phyloP scores from a whole-genome alignment of 768 basidiomycete species.

The Agrocybe pediades region DNA sequence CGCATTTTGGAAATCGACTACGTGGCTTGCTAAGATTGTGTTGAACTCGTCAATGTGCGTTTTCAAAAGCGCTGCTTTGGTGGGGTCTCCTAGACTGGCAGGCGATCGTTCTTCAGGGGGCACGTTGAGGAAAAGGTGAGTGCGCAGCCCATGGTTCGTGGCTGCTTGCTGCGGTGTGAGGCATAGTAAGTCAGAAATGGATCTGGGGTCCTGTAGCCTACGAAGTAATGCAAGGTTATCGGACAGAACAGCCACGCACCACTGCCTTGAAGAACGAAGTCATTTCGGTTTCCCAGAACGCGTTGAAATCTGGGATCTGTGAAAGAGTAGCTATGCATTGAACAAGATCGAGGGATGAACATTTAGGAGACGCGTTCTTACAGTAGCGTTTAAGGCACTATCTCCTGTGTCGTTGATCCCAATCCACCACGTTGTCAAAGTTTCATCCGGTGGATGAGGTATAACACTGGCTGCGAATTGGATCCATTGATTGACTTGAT shows the following conservation, averaged over 20 bases:
- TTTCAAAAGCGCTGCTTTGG: conserved; percentile 36
- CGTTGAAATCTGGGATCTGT: conserved; percentile 48
- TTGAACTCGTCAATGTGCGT: conserved; percentile 45
- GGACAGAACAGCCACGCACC: conserved; percentile 30
- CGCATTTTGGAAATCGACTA: conserved; percentile 33
- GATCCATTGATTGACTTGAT: conserved; percentile 52
- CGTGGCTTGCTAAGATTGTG: conserved; percentile 35
- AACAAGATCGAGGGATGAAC: neutral
- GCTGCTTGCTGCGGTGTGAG: conserved; percentile 28
- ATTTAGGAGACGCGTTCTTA: conserved; percentile 3
- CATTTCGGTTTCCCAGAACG: conserved; percentile 55
- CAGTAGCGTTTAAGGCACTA: conserved; percentile 38
- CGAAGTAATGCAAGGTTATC: neutral
- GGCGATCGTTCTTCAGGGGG: conserved; percentile 56
- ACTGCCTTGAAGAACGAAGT: conserved; percentile 50
- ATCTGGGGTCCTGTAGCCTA: neutral
- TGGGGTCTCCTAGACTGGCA: conserved; percentile 31
- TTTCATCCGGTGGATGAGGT: conserved; percentile 42
- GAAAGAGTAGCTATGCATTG: neutral
- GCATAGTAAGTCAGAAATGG: neutral
- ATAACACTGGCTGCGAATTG: conserved; percentile 44
- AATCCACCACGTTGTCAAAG: conserved; percentile 58
- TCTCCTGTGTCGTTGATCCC: conserved; percentile 63
- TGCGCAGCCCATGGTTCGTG: conserved; percentile 39
- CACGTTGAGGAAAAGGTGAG: conserved; percentile 59